Evolutionary conservation across 176 grass and related monocot species (phyloP), one percentile per base, ranked within the genome.

Genomic region (Pontederia crassipes): DNA sequence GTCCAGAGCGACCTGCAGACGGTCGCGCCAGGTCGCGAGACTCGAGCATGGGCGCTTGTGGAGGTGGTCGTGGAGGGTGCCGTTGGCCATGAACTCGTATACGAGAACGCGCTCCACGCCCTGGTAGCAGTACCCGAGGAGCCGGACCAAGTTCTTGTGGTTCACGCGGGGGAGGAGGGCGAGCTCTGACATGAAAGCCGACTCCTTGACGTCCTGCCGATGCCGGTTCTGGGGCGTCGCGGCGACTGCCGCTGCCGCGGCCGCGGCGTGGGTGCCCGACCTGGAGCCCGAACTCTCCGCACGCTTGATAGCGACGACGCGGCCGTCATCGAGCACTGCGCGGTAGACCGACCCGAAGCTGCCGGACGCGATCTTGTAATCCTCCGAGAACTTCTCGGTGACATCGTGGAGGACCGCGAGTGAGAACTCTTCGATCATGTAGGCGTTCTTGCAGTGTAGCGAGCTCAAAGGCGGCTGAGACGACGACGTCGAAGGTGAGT

Each of bases 261-360:
- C 49, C 3, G 64, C 45, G 7, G 74, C 9, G 67, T 18, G 2
- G 55, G 68, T 68, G 11, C 32, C 72, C 2, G 35, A 72, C 54
- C 57, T 53, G 32, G 61, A 62, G 49, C 49, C 63, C 71, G 27
- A 24, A 47, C 1, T 18, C 75, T 85, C 87, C 2, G 92, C 87
- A 2, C 83, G 81, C 62, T 96, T 96, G 67, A 97, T 97, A 0
- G 86, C 83, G 2, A 91, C 87, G 55, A 67, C 83, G 16, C 87
- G 81, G 7, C 81, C 81, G 58, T 85, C 84, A 9, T 59, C 15
- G 3, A 90, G 83, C 28, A 54, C 73, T 65, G 86, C 92, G 12
- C 68, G 86, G 73, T 90, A 90, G 63, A 96, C 92, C 10, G 87
- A 90, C 24, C 92, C 92, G 75, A 96, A 96, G 83, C 92, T 90